A percentile compares a stretch with the other conserved stretches of the same genome.
These are phyloP conservation scores for Sphaerobolus stellatus DNA, from an alignment of 1,284 basidiomycete species.

Conservation along the genomic window DNA sequence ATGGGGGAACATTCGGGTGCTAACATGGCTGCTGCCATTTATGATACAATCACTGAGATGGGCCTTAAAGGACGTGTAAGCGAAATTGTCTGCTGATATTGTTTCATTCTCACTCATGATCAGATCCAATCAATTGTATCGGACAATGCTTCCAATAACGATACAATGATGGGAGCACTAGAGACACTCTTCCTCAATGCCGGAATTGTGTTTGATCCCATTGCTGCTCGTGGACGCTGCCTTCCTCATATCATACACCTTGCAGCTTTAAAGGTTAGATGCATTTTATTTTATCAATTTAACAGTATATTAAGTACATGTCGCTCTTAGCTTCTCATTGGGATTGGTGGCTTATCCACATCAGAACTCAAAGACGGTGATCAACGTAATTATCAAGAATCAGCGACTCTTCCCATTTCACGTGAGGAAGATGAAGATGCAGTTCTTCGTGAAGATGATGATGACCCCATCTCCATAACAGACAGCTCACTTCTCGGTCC, in stretches of 20 bases:
- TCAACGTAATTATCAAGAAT: too few species aligned
- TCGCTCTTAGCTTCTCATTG: not conserved
- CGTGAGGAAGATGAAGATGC: too few species aligned
- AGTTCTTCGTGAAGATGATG: too few species aligned
- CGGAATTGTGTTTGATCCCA: slow-evolving; percentile 2
- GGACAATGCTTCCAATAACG: slow-evolving; percentile 16
- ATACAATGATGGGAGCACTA: slow-evolving; percentile 12
- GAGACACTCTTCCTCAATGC: not conserved
- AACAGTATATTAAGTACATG: not conserved
- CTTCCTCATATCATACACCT: slow-evolving; percentile 16
- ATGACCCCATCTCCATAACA: too few species aligned
- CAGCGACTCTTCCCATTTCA: too few species aligned
- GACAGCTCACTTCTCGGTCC: too few species aligned
- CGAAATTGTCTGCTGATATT: slow-evolving; percentile 4
- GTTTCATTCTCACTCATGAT: not conserved
- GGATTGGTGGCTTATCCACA: not conserved
- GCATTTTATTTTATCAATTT: too few species aligned
- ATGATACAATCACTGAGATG: slow-evolving; percentile 10
- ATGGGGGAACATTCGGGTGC: slow-evolving; percentile 15
- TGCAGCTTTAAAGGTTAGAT: slow-evolving; percentile 10
- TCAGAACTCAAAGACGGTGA: not conserved
- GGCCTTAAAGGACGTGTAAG: slow-evolving; percentile 8
- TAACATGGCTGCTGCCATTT: slow-evolving; percentile 13
- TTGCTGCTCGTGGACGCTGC: slow-evolving; percentile 11
- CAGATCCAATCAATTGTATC: slow-evolving; percentile 8